Conservation (phyloP, 805 yeast genomes). For the Wickerhamomyces chaumierensis region DNA sequence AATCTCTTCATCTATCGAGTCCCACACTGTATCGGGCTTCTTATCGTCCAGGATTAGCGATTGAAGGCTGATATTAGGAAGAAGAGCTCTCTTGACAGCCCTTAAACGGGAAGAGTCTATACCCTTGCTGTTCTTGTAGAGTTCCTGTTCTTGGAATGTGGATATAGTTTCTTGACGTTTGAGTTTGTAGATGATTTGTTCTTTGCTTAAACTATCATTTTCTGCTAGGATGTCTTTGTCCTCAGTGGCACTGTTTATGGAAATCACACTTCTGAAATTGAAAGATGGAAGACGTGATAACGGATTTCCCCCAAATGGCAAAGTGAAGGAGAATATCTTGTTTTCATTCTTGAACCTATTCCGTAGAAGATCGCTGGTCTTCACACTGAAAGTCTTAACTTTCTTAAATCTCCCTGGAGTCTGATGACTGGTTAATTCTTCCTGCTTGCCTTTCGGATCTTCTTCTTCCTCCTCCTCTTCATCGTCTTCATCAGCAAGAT, state of each 20-base stretch:
- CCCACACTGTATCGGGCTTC: conserved; percentile 33
- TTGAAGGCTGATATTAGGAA: conserved; percentile 29
- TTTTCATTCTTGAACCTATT: conserved; percentile 15
- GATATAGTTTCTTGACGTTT: conserved; percentile 45
- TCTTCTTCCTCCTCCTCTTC: no score
- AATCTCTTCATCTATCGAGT: conserved; percentile 64
- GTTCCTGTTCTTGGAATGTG: conserved; percentile 51
- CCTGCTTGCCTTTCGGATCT: no score
- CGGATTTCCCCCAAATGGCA: conserved; percentile 28
- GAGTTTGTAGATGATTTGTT: conserved; percentile 21
- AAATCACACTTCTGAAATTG: conserved; percentile 4
- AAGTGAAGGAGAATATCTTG: conserved; percentile 24
- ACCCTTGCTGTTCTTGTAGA: conserved; percentile 40
- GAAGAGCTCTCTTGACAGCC: conserved; percentile 57
- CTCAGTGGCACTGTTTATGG: conserved; percentile 3
- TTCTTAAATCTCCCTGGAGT: no score
- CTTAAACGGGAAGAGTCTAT: conserved; percentile 56
- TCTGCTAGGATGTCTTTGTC: conserved; percentile 6
- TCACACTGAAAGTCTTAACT: not conserved
- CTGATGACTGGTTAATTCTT: no score
- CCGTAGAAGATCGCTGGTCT: conserved; percentile 11
- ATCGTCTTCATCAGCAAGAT: no score
- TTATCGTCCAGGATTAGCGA: conserved; percentile 12
- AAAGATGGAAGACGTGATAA: conserved; percentile 16
- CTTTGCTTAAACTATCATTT: conserved; percentile 4